Evolutionary conservation across 768 basidiomycete genomes (phyloP), one percentile per base, ranked within the genome.

Genomic region (Gautieria morchelliformis): DNA sequence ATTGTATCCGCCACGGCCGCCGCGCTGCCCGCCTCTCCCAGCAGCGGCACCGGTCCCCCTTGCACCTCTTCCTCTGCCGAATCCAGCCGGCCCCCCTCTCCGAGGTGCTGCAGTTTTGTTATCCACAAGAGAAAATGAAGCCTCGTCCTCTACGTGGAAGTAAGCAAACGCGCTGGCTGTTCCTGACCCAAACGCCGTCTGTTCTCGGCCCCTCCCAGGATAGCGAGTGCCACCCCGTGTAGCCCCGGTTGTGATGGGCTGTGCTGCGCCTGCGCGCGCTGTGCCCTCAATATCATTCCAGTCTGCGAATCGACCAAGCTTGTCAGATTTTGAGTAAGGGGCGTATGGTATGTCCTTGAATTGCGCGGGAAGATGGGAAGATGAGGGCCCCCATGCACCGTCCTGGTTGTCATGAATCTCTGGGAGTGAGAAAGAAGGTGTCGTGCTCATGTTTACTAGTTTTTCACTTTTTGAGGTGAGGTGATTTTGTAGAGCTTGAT

Each of bases 271-370:
- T 8, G 65, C 61, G 10, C 84, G 81, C 37, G 75, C 70, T 57
- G 78, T 70, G 52, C 78, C 67, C 32, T 84, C 78, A 24, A 82
- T 71, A 53, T 92, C 89, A 71, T 92, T 91, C 94, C 95, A 99
- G 75, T 99, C 95, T 49, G 95, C 95, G 67, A 99, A 89, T 53
- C 95, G 86, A 53, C 92, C 93, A 56, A 99, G 85, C 71, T 97
- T 97, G 78, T 99, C 96, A 39, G 91, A 85, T 82, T 99, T 99
- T 73, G 93, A 93, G 79, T 91, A 98, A 5, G 94, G 94, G 0
- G 95, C 94, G 68, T 98, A 99, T 47, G 96, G 96, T 59, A 98
- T 96, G 65, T 97, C 96, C 71, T 91, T 93, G 75, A 95, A 97
- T 61, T 92, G 85, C 46, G 87, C 78, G 1, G 95, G 93, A 20